These are phyloP conservation scores for Remersonia thermophila DNA, from an alignment of 2,329 filamentous ascomycete species.

Conservation along the genomic window DNA sequence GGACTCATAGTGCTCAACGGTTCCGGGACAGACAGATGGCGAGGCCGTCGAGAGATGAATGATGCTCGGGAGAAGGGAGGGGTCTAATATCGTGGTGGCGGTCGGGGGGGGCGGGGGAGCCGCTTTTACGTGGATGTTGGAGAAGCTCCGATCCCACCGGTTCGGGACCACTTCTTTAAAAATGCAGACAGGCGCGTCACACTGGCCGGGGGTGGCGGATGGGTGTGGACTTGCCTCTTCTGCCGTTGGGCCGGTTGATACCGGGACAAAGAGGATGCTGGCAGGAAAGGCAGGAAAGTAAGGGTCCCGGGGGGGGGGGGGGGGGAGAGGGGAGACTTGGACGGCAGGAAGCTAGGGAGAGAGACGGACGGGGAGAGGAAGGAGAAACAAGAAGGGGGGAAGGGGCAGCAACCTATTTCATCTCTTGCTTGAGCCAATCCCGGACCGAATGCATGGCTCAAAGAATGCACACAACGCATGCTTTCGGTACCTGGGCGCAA, in stretches of 20 bases:
- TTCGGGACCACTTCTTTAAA: conserved; percentile 7
- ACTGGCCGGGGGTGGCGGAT: conserved; percentile 5
- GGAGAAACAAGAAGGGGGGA: background rate
- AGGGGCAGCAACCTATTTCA: background rate
- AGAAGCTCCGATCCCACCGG: no score
- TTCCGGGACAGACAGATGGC: conserved; percentile 5
- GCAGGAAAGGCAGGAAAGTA: no score
- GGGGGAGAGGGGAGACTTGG: background rate
- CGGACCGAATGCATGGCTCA: no score
- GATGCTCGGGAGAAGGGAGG: no score
- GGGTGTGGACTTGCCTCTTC: conserved; percentile 1
- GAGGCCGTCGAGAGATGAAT: conserved; percentile 3
- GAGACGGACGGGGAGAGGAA: no score
- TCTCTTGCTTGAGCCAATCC: no score
- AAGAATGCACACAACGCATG: no score
- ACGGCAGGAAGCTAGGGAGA: background rate
- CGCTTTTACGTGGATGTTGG: no score
- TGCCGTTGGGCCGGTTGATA: background rate
- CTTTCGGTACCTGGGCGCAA: no score
- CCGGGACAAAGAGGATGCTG: background rate
- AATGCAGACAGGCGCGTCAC: conserved; percentile 8
- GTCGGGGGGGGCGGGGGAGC: no score
- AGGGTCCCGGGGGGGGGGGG: background rate
- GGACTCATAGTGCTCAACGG: no score
- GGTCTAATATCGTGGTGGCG: no score